Base-by-base conservation (phyloP, 768 basidiomycete genomes). In the Termitomyces sp. region DNA sequence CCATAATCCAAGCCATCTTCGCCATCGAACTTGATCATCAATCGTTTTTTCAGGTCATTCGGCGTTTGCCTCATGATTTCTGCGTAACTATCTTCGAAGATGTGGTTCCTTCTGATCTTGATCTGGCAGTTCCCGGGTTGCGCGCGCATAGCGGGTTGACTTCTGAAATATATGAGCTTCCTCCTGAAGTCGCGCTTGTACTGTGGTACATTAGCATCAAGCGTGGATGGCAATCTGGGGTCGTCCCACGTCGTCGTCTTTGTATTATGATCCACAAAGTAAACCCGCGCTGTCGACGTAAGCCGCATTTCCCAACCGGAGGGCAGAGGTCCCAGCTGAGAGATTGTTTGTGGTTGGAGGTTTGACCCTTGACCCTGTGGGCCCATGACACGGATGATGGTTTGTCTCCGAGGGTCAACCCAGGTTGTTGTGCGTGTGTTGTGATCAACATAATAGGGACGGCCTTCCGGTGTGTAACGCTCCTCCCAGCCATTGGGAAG, bases 161-260 rank as follows among this genome's bases (percentile, higher is more conserved):
- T 94, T 64, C 97, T 83, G 89, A 99, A 99, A 76, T 99, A 99
- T 62, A 99, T 98, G 61, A 99, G 88, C 75, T 99, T 99, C 74
- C 97, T 82, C 65, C 97, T 82, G 81, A 99, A 99, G 79, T 99
- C 97, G 46, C 97, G 94, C 80, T 99, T 98, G 83, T 98, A 98
- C 74, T 99, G 97, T 18, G 97, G 97, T 1, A 98, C 96, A 66
- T 97, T 98, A 46, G 93, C 82, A 70, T 98, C 97, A 60, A 98
- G 78, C 43, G 94, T 92, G 11, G 95, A 97, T 11, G 97, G 97
- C 64, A 93, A 73, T 53, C 97, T 92, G 20, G 96, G 96, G 70
- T 99, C 97, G 71, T 99, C 97, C 97, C 97, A 99, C 1, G 97
- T 99, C 32, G 97, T 99, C 33, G 97, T 99, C 84, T 98, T 98